Evolutionary conservation across 2,329 filamentous ascomycete species (phyloP).

Genomic region (Cladosporium sp.): DNA sequence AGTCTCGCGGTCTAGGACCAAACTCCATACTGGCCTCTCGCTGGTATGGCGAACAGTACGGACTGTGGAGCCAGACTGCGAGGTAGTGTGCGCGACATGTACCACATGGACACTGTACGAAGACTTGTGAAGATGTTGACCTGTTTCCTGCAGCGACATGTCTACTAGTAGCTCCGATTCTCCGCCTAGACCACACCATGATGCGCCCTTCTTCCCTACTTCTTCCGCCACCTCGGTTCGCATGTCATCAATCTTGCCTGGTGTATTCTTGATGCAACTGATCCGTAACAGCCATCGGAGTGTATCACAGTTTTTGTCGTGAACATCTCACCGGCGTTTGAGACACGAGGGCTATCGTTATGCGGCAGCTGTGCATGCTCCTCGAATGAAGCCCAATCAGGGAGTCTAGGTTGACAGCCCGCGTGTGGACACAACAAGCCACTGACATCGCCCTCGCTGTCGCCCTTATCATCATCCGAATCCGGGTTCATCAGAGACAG

Average conservation of each 20-base stretch:
- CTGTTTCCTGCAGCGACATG: too few relatives aligned
- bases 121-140: too few relatives aligned
- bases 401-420: background rate
- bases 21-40: too few relatives aligned
- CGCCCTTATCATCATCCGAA: background rate
- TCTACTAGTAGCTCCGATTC: too few relatives aligned
- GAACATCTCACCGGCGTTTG: background rate
- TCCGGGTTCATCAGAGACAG: background rate
- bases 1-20: too few relatives aligned
- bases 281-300: background rate
- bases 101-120: too few relatives aligned
- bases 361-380: background rate
- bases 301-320: background rate
- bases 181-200: too few relatives aligned
- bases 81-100: too few relatives aligned
- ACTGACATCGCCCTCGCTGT: background rate
- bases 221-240: background rate
- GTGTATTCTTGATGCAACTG: background rate
- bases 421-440: background rate
- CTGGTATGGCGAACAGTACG: too few relatives aligned
- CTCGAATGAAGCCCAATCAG: background rate
- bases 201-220: background rate
- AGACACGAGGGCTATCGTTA: background rate
- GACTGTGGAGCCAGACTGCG: too few relatives aligned
- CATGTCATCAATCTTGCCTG: background rate